These are phyloP conservation scores for Heterobasidion irregulare DNA, from an alignment of 1,284 basidiomycete genomes.

Conservation along the genomic window DNA sequence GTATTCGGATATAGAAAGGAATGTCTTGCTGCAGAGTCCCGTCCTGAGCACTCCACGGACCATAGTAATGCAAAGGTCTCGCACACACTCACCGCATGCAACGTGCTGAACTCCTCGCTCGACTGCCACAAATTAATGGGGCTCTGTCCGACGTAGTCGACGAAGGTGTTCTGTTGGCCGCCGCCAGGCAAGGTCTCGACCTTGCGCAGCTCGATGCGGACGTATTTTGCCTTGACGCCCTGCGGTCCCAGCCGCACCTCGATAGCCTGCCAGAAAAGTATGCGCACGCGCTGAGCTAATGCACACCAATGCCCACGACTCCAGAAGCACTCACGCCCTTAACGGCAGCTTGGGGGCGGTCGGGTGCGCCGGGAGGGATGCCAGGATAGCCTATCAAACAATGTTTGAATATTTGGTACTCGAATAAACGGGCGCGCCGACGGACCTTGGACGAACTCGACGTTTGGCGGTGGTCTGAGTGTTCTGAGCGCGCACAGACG, in stretches of 20 bases:
- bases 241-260: conserved; percentile 67
- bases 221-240: conserved; percentile 85
- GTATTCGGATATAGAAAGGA: conserved; percentile 78
- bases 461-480: conserved; percentile 72
- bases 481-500: conserved; percentile 33
- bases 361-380: conserved; percentile 61
- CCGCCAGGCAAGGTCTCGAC: conserved; percentile 74
- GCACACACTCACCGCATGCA: conserved; percentile 51
- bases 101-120: conserved; percentile 59
- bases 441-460: conserved; percentile 75
- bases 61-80: neutral
- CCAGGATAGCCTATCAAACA: conserved; percentile 62
- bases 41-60: neutral
- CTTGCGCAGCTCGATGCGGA: conserved; percentile 81
- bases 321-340: conserved; percentile 57
- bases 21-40: conserved; percentile 48
- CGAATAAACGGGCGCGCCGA: neutral
- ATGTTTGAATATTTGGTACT: neutral
- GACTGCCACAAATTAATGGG: conserved; percentile 66
- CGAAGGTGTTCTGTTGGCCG: conserved; percentile 59
- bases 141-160: conserved; percentile 64
- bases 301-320: neutral
- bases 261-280: conserved; percentile 45
- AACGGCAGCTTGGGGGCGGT: conserved; percentile 69
- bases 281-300: conserved; percentile 1